Percentiles rank a stretch among this genome's conserved stretches.
Conservation (phyloP, 352 stramenopile species). For the Phytophthora brassicae region DNA sequence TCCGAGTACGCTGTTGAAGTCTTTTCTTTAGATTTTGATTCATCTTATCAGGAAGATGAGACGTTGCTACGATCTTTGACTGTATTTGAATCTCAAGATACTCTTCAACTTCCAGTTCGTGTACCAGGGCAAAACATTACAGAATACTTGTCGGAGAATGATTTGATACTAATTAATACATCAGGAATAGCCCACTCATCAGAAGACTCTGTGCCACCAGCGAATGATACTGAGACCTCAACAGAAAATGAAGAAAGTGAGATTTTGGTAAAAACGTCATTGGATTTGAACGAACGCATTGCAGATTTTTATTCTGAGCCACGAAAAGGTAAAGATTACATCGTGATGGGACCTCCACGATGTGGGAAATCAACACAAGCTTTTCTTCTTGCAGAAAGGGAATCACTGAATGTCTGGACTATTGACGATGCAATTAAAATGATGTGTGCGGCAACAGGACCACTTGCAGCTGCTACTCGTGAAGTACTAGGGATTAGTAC, state of each 20-base stretch:
- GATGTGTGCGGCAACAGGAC: conserved; percentile 32
- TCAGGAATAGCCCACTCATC: conserved; percentile 7
- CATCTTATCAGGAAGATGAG: conserved; percentile 85
- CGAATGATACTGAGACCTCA: not conserved
- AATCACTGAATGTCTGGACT: conserved; percentile 65
- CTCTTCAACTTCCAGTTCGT: conserved; percentile 75
- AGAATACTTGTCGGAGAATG: conserved; percentile 57
- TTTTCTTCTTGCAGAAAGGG: conserved; percentile 68
- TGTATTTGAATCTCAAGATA: conserved; percentile 64
- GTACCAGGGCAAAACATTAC: conserved; percentile 59
- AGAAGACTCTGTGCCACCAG: not conserved
- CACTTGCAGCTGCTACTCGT: conserved; percentile 46
- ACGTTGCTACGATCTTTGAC: conserved; percentile 59
- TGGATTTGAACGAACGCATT: not conserved
- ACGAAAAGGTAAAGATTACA: conserved; percentile 68
- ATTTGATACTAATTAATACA: conserved; percentile 28
- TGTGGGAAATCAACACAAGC: conserved; percentile 84
- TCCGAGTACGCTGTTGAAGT: conserved; percentile 90
- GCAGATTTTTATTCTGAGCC: conserved; percentile 10
- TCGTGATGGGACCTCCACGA: conserved; percentile 76
- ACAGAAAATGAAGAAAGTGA: conserved; percentile 5
- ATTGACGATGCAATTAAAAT: conserved; percentile 73
- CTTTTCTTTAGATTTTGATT: conserved; percentile 91
- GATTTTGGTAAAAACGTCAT: not conserved
- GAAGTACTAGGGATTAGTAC: conserved; percentile 35